Conservation (phyloP, 805 yeast species). For the Wickerhamiella alocasiicola region DNA sequence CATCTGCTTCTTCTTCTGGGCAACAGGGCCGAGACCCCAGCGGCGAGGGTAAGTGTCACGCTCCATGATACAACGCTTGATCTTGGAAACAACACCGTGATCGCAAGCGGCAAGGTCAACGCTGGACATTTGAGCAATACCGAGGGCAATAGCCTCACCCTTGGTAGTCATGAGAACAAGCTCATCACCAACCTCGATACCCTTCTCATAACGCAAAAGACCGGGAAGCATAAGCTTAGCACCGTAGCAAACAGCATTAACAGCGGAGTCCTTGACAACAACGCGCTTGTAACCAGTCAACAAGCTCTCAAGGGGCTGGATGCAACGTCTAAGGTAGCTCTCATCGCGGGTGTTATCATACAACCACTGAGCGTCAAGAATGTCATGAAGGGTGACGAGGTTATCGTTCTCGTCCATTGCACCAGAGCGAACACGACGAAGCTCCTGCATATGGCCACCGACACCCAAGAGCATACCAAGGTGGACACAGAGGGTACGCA, state of each 20-base stretch:
- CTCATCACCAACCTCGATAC: conserved; percentile 93
- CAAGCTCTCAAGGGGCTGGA: conserved; percentile 88
- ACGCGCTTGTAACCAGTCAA: conserved; percentile 92
- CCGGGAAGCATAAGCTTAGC: conserved; percentile 99
- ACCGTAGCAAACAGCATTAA: conserved; percentile 96
- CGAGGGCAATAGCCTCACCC: conserved; percentile 99
- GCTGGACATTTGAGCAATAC: conserved; percentile 97
- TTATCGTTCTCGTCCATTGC: conserved; percentile 83
- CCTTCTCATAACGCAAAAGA: conserved; percentile 91
- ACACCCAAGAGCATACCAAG: conserved; percentile 96
- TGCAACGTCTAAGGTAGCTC: conserved; percentile 82
- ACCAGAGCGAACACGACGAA: conserved; percentile 97
- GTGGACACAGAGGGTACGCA: conserved; percentile 98
- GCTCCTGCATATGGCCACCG: conserved; percentile 99
- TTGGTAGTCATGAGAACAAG: conserved; percentile 96
- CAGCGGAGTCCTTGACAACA: conserved; percentile 90
- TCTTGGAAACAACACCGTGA: conserved; percentile 97
- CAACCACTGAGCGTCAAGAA: conserved; percentile 95
- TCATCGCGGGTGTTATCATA: conserved; percentile 97
- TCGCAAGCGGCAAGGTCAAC: conserved; percentile 94
- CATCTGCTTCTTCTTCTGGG: conserved; percentile 95
- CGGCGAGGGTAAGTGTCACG: conserved; percentile 98
- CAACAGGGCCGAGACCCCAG: conserved; percentile 99
- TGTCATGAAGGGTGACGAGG: conserved; percentile 92
- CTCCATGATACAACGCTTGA: conserved; percentile 99